phyloP scores from a whole-genome alignment of 805 yeast genomes.

The Wickerhamiella siamensis region DNA sequence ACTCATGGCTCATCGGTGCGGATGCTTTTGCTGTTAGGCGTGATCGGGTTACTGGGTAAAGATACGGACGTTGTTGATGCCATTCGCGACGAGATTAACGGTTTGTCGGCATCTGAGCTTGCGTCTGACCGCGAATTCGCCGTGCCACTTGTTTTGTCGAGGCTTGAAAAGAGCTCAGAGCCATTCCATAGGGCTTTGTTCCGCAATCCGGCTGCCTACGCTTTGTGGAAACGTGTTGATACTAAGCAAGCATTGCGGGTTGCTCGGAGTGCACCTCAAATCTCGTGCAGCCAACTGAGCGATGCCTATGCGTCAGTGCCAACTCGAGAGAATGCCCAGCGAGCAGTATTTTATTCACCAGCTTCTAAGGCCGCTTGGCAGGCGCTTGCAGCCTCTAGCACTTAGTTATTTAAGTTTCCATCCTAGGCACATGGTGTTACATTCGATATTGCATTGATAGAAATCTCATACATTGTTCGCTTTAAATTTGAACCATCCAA shows the following conservation, averaged over 20 bases:
- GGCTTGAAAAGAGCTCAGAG: conserved; percentile 17
- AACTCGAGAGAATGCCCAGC: conserved; percentile 44
- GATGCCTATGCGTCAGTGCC: conserved; percentile 33
- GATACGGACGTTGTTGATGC: conserved; percentile 46
- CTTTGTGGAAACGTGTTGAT: conserved; percentile 57
- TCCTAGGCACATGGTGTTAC: too few species aligned
- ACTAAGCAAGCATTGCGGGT: conserved; percentile 42
- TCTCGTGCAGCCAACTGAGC: conserved; percentile 39
- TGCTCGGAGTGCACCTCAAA: conserved; percentile 32
- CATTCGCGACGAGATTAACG: conserved; percentile 48
- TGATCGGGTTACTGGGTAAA: conserved; percentile 52
- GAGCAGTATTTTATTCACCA: conserved; percentile 56
- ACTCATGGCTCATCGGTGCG: conserved; percentile 49
- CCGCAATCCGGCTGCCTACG: conserved; percentile 55
- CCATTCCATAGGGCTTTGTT: conserved; percentile 60
- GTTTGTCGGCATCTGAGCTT: conserved; percentile 34
- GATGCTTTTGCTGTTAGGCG: conserved; percentile 63
- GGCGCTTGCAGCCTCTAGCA: background rate
- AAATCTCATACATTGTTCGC: background rate
- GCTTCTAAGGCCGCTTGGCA: conserved; percentile 29
- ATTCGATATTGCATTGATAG: too few species aligned
- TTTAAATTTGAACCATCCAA: background rate
- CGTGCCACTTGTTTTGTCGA: conserved; percentile 29
- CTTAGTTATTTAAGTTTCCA: background rate
- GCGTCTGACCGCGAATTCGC: conserved; percentile 37